Evolutionary conservation across 2,329 filamentous ascomycete species (phyloP).

Genomic region (Ophiocordyceps camponoti-saundersi): DNA sequence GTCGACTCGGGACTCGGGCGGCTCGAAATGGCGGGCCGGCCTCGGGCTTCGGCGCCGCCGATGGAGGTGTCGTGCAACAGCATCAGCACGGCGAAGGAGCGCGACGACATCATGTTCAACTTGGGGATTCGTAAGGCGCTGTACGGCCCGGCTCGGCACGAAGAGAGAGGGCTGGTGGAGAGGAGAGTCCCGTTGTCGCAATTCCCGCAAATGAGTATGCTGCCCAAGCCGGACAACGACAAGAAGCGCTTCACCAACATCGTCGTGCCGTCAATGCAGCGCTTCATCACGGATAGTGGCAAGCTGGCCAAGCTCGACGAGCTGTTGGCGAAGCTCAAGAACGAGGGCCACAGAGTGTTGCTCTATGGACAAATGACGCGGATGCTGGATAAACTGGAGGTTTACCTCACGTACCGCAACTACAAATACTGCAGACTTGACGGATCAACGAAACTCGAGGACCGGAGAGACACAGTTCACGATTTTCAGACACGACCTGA

Average conservation of each 20-base stretch:
- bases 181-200: constrained; percentile 49
- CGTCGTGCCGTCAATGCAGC: constrained; percentile 84
- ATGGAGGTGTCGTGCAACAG: constrained; percentile 65
- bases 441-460: constrained; percentile 92
- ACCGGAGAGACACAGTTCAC: constrained; percentile 86
- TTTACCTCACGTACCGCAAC: constrained; percentile 95
- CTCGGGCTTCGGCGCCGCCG: constrained; percentile 70
- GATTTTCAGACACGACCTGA: constrained; percentile 92
- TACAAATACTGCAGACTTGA: constrained; percentile 97
- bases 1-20: constrained; percentile 53
- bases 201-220: constrained; percentile 45
- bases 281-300: constrained; percentile 93
- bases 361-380: constrained; percentile 99
- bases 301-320: constrained; percentile 86
- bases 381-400: constrained; percentile 99
- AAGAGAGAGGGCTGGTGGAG: constrained; percentile 62
- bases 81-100: constrained; percentile 46
- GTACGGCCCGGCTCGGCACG: constrained; percentile 43
- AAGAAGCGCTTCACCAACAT: constrained; percentile 83
- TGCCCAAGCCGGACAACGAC: constrained; percentile 65
- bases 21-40: constrained; percentile 66
- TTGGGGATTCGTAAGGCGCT: constrained; percentile 54
- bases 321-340: constrained; percentile 77
- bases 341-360: constrained; percentile 79
- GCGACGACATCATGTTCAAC: constrained; percentile 65